Base-by-base conservation (phyloP, 441 rosid genomes). In the Kokia cookei region DNA sequence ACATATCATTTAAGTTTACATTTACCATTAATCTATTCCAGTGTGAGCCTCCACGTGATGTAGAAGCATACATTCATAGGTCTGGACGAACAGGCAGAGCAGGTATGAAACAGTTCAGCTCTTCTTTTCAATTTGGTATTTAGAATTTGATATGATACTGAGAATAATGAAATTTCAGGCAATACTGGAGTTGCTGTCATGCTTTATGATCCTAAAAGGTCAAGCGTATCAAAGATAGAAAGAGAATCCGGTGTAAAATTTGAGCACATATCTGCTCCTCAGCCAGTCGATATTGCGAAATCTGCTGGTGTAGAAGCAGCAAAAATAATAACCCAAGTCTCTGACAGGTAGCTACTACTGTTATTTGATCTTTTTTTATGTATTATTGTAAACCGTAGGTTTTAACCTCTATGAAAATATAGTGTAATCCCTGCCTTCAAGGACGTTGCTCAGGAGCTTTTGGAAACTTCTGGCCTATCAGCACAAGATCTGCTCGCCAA, bases 11-110 rank as follows among this genome's bases (percentile, higher is more conserved):
- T 24, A n/a, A 71, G 66, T 76, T 79, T 2, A 83, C 69, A 40
- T 17, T 7, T 37, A 6, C 3, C 7, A 12, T 17, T 40, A 3
- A 60, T 71, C 32, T 71, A 19, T 73, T 86, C 58, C 57, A 95
- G 99, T 92, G 94, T 78, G 98, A 93, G 81, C 98, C 99, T 47
- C 99, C 99, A 5, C 97, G 95, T 50, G 99, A 93, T 65, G 97
- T 93, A 24, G 99, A 96, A 87, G 95, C 90, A 26, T 96, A 96
- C 55, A 96, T 96, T 29, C 99, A 93, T 88, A 88, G 99, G 64
- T 96, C 99, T 69, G 98, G 99, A 71, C 90, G 97, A 58, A 96
- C 99, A 2, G 98, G 97, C 79, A 91, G 98, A 87, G 99, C 99
- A 73, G 97, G 99, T 91, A 87, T 50, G 62, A 15, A 58, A 42